phyloP scores from a whole-genome alignment of 2,329 filamentous ascomycete species.

The Paecilomyces variotii region DNA sequence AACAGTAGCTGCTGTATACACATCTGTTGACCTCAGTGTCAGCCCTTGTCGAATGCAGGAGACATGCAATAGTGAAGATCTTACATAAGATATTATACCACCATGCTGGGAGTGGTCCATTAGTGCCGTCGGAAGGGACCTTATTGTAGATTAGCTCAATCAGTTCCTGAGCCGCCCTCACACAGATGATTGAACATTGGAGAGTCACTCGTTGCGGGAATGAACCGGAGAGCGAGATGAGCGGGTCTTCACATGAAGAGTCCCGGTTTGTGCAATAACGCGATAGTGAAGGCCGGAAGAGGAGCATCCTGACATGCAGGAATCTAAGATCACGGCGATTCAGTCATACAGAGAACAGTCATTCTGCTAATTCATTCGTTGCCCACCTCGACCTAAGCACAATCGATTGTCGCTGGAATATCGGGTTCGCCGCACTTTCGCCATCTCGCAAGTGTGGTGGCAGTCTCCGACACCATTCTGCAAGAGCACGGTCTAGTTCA shows the following conservation, averaged over 20 bases:
- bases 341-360: neutral
- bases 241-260: conserved; percentile 7
- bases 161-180: conserved; percentile 24
- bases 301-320: conserved; percentile 25
- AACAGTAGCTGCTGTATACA: conserved; percentile 29
- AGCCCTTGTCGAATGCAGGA: neutral
- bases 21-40: conserved; percentile 13
- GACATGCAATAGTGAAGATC: neutral
- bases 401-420: conserved; percentile 24
- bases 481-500: conserved; percentile 24
- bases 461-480: conserved; percentile 21
- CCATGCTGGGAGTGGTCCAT: conserved; percentile 26
- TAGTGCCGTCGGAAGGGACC: conserved; percentile 17
- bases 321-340: conserved; percentile 12
- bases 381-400: conserved; percentile 24
- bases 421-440: conserved; percentile 7
- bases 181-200: conserved; percentile 29
- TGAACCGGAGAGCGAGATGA: conserved; percentile 16
- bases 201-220: conserved; percentile 24
- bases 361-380: neutral
- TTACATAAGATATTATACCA: conserved; percentile 31
- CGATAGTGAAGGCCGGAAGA: conserved; percentile 24
- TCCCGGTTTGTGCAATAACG: conserved; percentile 24
- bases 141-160: conserved; percentile 24
- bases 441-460: conserved; percentile 18